A percentile compares a stretch with the other conserved stretches of the same genome.
phyloP scores from a whole-genome alignment of 164 flowering plant species.

The Malania oleifera region DNA sequence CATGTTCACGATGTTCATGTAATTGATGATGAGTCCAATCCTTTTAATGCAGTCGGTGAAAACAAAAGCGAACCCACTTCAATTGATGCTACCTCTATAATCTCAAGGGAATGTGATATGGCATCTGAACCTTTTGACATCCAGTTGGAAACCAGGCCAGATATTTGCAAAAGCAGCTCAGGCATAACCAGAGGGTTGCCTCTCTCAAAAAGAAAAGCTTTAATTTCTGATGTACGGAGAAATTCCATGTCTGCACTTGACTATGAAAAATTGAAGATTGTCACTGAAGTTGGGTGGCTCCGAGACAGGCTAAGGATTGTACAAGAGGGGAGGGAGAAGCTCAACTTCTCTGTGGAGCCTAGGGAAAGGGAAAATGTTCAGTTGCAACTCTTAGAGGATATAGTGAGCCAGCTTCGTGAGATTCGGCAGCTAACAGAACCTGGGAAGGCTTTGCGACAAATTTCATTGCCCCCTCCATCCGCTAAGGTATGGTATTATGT shows the following conservation, averaged over 20 bases:
- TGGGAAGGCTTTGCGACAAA: conserved; percentile 43
- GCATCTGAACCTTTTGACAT: conserved; percentile 18
- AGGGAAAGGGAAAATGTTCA: conserved; percentile 50
- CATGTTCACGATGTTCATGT: conserved; percentile 66
- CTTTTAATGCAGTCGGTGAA: conserved; percentile 8
- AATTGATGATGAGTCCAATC: conserved; percentile 31
- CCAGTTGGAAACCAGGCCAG: conserved; percentile 18
- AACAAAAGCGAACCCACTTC: conserved; percentile 16
- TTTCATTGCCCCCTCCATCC: conserved; percentile 57
- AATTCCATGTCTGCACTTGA: conserved; percentile 66
- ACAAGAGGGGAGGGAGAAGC: conserved; percentile 73
- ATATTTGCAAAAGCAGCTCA: conserved; percentile 35
- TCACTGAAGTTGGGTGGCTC: conserved; percentile 68
- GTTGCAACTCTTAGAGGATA: conserved; percentile 62
- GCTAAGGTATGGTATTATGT: conserved; percentile 54
- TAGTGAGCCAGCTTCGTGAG: conserved; percentile 58
- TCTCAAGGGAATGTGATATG: conserved; percentile 10
- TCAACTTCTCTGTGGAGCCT: conserved; percentile 44
- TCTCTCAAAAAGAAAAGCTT: conserved; percentile 19
- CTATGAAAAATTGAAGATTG: conserved; percentile 66
- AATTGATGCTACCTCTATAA: conserved; percentile 7
- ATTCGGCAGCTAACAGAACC: conserved; percentile 55
- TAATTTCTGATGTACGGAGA: conserved; percentile 35
- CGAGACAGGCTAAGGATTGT: conserved; percentile 62
- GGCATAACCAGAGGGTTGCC: conserved; percentile 30